Base-by-base conservation (phyloP, 371 early-diverging fungal species). In the Rhizopus microsporus region DNA sequence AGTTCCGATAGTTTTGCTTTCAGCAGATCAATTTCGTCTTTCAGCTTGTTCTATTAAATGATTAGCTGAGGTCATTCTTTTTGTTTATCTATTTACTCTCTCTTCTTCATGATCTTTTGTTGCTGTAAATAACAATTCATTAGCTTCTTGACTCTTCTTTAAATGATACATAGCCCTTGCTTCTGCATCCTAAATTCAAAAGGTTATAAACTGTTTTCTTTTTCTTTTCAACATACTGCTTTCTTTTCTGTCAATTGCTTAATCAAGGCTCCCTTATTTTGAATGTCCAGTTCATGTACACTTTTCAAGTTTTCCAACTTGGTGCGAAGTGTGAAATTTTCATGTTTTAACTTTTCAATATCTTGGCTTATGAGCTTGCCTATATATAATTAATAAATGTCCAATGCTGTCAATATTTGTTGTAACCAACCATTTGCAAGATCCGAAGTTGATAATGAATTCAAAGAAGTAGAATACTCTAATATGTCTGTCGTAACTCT, bases 111-210 rank as follows among this genome's bases (percentile, higher is more conserved):
- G 17, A 7, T 46, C 46, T 46, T 23, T 23, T 46, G 9, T 46
- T 4, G 29, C 46, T 23, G 15, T 16, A 4, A 33, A 45, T 7
- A 61, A 16, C 17, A 39, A 45, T 32, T 50, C 15, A 12, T 45
- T 23, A 12, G 44, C 49, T 3, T 61, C 46, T 13, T 55, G 38
- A 5, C 35, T 34, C 0, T 37, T 40, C 29, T 49, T 49, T 34
- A 51, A 35, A 10, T 61, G 56, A 23, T 51, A 37, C 3, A 61
- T 44, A 8, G 56, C 56, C 17, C 39, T 5, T 37, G 43, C 30
- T 56, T 61, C 23, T 34, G 39, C 17, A 9, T 51, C 51, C 46
- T 46, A 29, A 23, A 9, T 3, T 10, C 38, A 37, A 7, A 37
- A 10, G 8, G 8, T 29, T 8, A 29, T 23, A 46, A 29, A 29